Conservation (phyloP, 345 rosid genomes). For the Dipteronia dyeriana region DNA sequence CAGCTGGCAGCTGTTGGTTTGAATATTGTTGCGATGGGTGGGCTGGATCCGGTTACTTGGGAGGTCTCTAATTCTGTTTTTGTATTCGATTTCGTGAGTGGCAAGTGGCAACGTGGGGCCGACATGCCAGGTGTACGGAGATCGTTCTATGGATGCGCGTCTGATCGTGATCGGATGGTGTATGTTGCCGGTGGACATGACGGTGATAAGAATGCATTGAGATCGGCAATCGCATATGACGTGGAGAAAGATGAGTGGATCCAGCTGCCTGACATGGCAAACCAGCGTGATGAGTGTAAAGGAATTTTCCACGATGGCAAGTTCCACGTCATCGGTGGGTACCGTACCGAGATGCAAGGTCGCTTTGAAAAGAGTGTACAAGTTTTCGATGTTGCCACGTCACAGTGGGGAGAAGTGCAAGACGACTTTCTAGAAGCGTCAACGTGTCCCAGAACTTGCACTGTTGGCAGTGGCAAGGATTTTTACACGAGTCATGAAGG, state of each 20-base stretch:
- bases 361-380: slow-evolving; percentile 50
- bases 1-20: slow-evolving; percentile 55
- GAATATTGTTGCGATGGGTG: slow-evolving; percentile 74
- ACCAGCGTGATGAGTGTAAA: slow-evolving; percentile 75
- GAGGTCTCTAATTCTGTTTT: slow-evolving; percentile 51
- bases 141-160: slow-evolving; percentile 62
- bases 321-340: slow-evolving; percentile 79
- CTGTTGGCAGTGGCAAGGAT: slow-evolving; percentile 18
- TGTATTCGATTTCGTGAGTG: slow-evolving; percentile 50
- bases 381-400: slow-evolving; percentile 38
- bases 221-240: slow-evolving; percentile 60
- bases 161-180: slow-evolving; percentile 63
- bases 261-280: slow-evolving; percentile 64
- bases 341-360: slow-evolving; percentile 75
- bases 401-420: slow-evolving; percentile 46
- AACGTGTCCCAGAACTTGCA: slow-evolving; percentile 43
- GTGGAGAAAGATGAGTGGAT: slow-evolving; percentile 59
- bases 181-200: slow-evolving; percentile 81
- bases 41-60: slow-evolving; percentile 70
- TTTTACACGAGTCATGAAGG: slow-evolving; percentile 49
- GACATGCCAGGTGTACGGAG: slow-evolving; percentile 70
- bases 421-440: slow-evolving; percentile 35
- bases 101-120: slow-evolving; percentile 62
- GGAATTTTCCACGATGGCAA: slow-evolving; percentile 59
- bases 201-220: slow-evolving; percentile 62